Evolutionary conservation across 2,329 filamentous ascomycete genomes (phyloP).

Genomic region (Exophiala lecanii-corni): DNA sequence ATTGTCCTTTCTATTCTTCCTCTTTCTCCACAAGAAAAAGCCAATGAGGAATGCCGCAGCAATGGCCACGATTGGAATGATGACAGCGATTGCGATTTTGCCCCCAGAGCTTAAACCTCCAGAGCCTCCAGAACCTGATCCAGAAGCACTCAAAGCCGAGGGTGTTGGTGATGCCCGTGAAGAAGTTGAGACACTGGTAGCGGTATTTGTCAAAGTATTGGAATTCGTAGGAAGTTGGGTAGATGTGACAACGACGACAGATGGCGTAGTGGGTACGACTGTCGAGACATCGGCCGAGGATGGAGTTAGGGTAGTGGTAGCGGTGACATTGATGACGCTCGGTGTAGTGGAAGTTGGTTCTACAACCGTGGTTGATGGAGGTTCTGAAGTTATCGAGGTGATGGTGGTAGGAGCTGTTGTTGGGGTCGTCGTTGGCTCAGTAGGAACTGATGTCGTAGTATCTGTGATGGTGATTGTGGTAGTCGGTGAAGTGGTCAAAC

Average conservation of each 20-base stretch:
- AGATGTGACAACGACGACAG: slow-evolving; percentile 28
- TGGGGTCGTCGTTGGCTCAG: neutral
- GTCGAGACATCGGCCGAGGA: slow-evolving; percentile 12
- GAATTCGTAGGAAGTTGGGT: slow-evolving; percentile 26
- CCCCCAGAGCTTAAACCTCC: slow-evolving; percentile 47
- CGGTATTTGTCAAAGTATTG: slow-evolving; percentile 27
- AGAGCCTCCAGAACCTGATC: slow-evolving; percentile 24
- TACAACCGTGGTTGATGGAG: slow-evolving; percentile 21
- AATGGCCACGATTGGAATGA: slow-evolving; percentile 81
- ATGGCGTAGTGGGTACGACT: slow-evolving; percentile 16
- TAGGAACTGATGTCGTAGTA: slow-evolving; percentile 15
- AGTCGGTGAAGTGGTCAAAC: slow-evolving; percentile 17
- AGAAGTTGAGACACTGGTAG: slow-evolving; percentile 16
- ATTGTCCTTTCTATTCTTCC: slow-evolving; percentile 76
- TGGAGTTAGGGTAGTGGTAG: slow-evolving; percentile 22
- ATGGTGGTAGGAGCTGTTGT: slow-evolving; percentile 24
- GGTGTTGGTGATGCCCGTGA: slow-evolving; percentile 26
- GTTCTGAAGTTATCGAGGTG: slow-evolving; percentile 24
- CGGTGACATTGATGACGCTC: slow-evolving; percentile 23
- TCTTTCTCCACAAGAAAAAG: slow-evolving; percentile 69
- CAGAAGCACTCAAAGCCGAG: slow-evolving; percentile 21
- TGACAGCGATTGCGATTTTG: slow-evolving; percentile 86
- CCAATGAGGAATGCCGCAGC: slow-evolving; percentile 59
- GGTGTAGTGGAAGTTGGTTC: slow-evolving; percentile 21
- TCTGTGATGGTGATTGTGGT: slow-evolving; percentile 19